Evolutionary conservation across 2,329 filamentous ascomycete genomes (phyloP).

Genomic region (Esteya vermicola): DNA sequence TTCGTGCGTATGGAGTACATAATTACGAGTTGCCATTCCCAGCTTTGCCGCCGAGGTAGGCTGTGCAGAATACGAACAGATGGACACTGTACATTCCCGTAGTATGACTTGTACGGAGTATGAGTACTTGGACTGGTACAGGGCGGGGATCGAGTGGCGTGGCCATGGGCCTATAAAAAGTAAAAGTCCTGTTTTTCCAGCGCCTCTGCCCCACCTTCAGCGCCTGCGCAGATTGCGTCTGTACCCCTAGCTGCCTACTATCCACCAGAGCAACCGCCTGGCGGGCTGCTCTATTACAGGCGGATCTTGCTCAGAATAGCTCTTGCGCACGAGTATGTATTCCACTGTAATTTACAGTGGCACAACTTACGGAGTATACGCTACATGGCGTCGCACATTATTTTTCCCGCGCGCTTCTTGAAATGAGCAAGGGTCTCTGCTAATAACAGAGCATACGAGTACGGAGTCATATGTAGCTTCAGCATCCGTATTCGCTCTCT

Average conservation of each 20-base stretch:
- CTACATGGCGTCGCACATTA: neutral
- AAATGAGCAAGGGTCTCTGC: neutral
- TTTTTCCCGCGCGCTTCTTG: constrained; percentile 4
- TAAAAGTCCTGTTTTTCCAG: neutral
- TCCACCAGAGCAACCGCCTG: neutral
- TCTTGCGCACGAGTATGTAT: neutral
- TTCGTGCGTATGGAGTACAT: no score
- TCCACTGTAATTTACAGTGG: neutral
- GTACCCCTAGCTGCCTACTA: neutral
- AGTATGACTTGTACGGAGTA: no score
- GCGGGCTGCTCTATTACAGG: neutral
- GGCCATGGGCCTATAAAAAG: no score
- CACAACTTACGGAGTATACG: no score
- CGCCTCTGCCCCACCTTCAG: neutral
- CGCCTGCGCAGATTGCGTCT: neutral
- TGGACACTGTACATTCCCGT: no score
- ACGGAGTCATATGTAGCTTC: no score
- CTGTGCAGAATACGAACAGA: no score
- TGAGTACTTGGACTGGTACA: no score
- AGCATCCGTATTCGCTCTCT: neutral
- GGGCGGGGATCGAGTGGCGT: no score
- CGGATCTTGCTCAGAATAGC: neutral
- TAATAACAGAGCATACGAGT: no score
- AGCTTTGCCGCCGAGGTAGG: no score
- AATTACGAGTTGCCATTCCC: no score